Percentiles rank a stretch among this genome's conserved stretches.
Evolutionary conservation across 2,329 filamentous ascomycete genomes (phyloP).

Genomic region (Colletotrichum navitas): DNA sequence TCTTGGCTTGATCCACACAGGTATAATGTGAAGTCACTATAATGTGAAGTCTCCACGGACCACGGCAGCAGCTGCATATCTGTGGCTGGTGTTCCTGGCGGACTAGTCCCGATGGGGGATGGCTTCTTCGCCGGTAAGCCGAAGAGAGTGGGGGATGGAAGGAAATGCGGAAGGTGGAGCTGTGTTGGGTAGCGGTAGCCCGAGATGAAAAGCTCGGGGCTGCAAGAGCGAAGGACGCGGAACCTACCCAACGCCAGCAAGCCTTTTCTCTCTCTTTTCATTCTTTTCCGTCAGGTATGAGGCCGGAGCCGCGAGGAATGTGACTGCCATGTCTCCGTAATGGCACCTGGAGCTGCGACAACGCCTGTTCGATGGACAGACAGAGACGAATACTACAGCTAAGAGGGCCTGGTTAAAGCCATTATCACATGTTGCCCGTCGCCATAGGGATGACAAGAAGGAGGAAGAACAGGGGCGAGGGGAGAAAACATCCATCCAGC

Average conservation of each 20-base stretch:
- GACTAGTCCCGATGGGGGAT: background rate
- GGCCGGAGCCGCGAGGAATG: slow-evolving; percentile 34
- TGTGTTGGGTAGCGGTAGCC: slow-evolving; percentile 33
- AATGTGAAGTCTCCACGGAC: slow-evolving; percentile 32
- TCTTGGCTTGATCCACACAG: background rate
- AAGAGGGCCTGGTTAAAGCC: background rate
- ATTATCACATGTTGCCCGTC: background rate
- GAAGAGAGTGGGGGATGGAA: slow-evolving; percentile 17
- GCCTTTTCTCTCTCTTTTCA: background rate
- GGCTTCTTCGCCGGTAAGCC: background rate
- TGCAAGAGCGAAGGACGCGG: slow-evolving; percentile 5
- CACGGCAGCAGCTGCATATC: slow-evolving; percentile 34
- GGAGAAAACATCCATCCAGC: background rate
- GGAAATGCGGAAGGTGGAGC: slow-evolving; percentile 28
- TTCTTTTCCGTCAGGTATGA: slow-evolving; percentile 15
- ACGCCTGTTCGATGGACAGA: background rate
- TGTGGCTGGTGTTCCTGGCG: slow-evolving; percentile 30
- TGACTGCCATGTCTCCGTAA: slow-evolving; percentile 21
- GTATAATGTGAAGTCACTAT: slow-evolving; percentile 17
- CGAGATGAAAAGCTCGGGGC: slow-evolving; percentile 27
- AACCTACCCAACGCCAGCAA: background rate
- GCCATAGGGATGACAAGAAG: background rate
- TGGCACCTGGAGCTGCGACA: slow-evolving; percentile 26
- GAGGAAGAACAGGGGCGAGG: background rate
- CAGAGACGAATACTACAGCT: background rate